Conservation (phyloP, 306 rosid genomes). For the Fragaria vesca region DNA sequence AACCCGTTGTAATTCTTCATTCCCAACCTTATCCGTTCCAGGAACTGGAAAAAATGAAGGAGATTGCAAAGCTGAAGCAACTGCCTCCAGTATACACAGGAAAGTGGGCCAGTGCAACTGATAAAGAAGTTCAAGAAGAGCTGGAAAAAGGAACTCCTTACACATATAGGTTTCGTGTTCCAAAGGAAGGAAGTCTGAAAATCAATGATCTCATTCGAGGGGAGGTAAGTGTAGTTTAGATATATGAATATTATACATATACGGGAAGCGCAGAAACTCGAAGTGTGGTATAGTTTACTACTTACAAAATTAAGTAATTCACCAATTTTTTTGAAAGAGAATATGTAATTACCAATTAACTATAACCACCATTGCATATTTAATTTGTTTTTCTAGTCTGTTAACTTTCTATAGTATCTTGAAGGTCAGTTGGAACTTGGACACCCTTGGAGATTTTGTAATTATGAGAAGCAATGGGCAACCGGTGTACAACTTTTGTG, state of each 20-base stretch:
- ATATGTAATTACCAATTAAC: not conserved
- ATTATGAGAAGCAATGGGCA: constrained; percentile 98
- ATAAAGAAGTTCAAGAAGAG: constrained; percentile 69
- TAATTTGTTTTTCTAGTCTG: constrained; percentile 25
- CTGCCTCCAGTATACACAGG: constrained; percentile 90
- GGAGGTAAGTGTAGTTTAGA: constrained; percentile 49
- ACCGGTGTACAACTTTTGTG: constrained; percentile 96
- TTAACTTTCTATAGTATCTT: constrained; percentile 68
- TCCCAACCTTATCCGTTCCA: constrained; percentile 24
- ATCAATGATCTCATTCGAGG: constrained; percentile 88
- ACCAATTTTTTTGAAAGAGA: not conserved
- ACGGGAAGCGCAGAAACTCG: not conserved
- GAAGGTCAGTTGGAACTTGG: constrained; percentile 99
- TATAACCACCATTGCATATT: not conserved
- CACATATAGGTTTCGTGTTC: constrained; percentile 83
- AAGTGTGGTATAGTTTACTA: not conserved
- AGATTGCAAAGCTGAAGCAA: constrained; percentile 65
- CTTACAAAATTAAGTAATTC: not conserved
- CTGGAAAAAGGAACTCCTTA: constrained; percentile 67
- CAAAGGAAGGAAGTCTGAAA: constrained; percentile 73
- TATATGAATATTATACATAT: not conserved
- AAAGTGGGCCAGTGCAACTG: constrained; percentile 72
- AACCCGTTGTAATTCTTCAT: not conserved
- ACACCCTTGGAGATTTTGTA: constrained; percentile 96
- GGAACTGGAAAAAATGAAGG: constrained; percentile 97